These are phyloP conservation scores for Tetrapyrgos nigripes DNA, from an alignment of 1,284 basidiomycete genomes.

Conservation along the genomic window DNA sequence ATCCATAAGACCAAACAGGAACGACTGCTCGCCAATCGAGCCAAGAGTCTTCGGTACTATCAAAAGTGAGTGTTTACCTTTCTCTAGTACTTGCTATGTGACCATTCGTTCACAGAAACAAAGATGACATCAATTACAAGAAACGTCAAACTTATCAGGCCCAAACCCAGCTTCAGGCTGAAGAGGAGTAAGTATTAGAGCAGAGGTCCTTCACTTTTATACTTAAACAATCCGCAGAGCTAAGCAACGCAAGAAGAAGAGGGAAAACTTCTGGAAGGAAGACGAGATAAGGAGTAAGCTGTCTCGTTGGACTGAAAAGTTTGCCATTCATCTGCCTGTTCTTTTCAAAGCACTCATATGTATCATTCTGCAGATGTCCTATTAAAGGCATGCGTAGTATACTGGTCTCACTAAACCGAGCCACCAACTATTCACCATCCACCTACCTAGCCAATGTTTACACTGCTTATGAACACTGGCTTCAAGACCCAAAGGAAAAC, in stretches of 20 bases:
- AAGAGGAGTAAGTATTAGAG: too few relatives aligned
- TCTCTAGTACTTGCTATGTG: too few relatives aligned
- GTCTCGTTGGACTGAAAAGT: neutral
- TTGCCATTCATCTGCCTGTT: too few relatives aligned
- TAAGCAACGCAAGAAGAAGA: too few relatives aligned
- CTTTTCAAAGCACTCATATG: too few relatives aligned
- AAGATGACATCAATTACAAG: neutral
- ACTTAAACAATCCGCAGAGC: too few relatives aligned
- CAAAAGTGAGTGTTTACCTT: neutral
- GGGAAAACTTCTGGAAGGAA: neutral
- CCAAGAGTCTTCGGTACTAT: neutral
- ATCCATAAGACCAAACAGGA: neutral
- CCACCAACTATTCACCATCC: neutral
- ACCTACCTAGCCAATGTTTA: neutral
- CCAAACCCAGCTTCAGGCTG: neutral
- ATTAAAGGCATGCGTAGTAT: neutral
- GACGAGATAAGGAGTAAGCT: neutral
- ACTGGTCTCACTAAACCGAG: neutral
- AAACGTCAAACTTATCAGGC: neutral
- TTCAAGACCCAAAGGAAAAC: neutral
- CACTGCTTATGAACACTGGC: neutral
- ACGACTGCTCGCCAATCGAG: neutral
- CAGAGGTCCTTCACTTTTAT: too few relatives aligned
- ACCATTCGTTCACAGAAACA: neutral
- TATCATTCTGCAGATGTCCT: neutral